phyloP scores from a whole-genome alignment of 495 filamentous ascomycete genomes.

The Chlorociboria aeruginascens region DNA sequence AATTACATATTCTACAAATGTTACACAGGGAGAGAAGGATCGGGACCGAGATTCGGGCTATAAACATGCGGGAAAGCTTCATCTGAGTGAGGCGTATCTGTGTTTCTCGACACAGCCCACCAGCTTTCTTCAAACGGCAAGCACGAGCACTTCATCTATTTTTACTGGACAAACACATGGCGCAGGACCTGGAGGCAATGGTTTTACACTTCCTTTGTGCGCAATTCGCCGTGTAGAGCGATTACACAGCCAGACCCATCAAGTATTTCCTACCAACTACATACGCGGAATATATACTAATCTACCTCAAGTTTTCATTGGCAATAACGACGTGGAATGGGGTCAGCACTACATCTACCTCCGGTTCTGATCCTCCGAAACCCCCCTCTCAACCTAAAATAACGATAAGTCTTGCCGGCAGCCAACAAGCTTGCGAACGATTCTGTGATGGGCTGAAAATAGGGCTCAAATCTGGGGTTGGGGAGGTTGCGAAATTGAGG shows the following conservation, averaged over 20 bases:
- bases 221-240: slow-evolving; percentile 85
- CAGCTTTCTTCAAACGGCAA: slow-evolving; percentile 72
- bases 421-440: slow-evolving; percentile 76
- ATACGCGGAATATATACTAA: not conserved
- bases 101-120: slow-evolving; percentile 92
- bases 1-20: slow-evolving; percentile 28
- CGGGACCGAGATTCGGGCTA: slow-evolving; percentile 53
- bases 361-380: slow-evolving; percentile 28
- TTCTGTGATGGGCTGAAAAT: slow-evolving; percentile 95
- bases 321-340: slow-evolving; percentile 96
- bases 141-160: slow-evolving; percentile 55
- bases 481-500: slow-evolving; percentile 72
- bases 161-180: slow-evolving; percentile 87
- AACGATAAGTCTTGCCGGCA: slow-evolving; percentile 80
- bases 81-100: slow-evolving; percentile 85
- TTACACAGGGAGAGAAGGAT: slow-evolving; percentile 47
- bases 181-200: slow-evolving; percentile 86
- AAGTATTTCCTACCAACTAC: slow-evolving; percentile 24
- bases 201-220: slow-evolving; percentile 90
- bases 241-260: slow-evolving; percentile 76
- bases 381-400: slow-evolving; percentile 59
- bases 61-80: slow-evolving; percentile 85
- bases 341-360: slow-evolving; percentile 33
- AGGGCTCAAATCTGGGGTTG: slow-evolving; percentile 71
- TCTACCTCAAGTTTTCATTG: slow-evolving; percentile 56